phyloP scores from a whole-genome alignment of 2,329 filamentous ascomycete genomes.

The Colletotrichum limetticola region DNA sequence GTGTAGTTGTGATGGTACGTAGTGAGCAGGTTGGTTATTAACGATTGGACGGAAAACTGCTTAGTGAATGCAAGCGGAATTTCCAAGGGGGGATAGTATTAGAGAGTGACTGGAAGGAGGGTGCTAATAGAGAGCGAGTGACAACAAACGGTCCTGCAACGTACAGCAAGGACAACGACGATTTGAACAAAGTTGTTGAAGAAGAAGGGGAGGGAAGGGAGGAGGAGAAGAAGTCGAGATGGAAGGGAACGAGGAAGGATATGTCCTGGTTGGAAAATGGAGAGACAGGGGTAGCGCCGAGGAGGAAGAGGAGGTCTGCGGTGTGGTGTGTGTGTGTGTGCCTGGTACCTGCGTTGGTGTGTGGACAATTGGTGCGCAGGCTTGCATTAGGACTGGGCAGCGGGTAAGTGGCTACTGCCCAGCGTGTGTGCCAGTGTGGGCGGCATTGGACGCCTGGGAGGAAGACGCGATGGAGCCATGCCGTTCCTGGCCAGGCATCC shows the following conservation, averaged over 20 bases:
- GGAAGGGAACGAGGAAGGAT: conserved; percentile 32
- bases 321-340: conserved; percentile 1
- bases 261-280: conserved; percentile 34
- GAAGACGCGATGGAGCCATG: conserved; percentile 28
- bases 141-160: conserved; percentile 40
- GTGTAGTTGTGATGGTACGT: not conserved
- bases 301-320: conserved; percentile 4
- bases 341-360: not conserved
- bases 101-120: conserved; percentile 40
- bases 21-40: conserved; percentile 43
- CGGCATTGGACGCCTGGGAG: conserved; percentile 14
- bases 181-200: conserved; percentile 41
- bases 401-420: conserved; percentile 2
- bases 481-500: conserved; percentile 16
- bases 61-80: conserved; percentile 59
- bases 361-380: conserved; percentile 1
- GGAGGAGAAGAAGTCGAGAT: conserved; percentile 28
- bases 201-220: conserved; percentile 39
- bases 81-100: conserved; percentile 41
- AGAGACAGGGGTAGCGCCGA: conserved; percentile 5
- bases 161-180: conserved; percentile 47
- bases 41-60: conserved; percentile 59
- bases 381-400: conserved; percentile 17
- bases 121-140: conserved; percentile 37
- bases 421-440: not conserved